phyloP scores from a whole-genome alignment of 2,329 filamentous ascomycete species.

The Aurifilum marmelostoma region DNA sequence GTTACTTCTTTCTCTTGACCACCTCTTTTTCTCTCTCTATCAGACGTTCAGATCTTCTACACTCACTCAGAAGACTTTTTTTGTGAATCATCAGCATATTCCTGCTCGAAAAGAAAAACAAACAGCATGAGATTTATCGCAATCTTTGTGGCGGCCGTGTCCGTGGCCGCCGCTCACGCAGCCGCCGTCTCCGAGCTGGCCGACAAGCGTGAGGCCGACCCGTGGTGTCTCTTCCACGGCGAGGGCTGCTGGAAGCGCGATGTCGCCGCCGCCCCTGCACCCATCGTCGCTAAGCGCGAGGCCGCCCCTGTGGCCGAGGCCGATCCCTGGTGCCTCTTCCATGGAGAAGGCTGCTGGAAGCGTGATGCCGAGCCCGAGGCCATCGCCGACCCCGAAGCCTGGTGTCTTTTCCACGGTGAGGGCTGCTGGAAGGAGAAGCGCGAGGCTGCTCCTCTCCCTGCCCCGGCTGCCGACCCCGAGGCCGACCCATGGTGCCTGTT shows the following conservation, averaged over 20 bases:
- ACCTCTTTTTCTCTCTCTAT: background rate
- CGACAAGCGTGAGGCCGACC: conserved; percentile 32
- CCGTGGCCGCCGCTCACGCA: conserved; percentile 34
- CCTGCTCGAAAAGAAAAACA: background rate
- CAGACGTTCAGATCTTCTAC: conserved; percentile 11
- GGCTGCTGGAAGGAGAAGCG: conserved; percentile 40
- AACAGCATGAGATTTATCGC: conserved; percentile 38
- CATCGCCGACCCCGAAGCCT: conserved; percentile 32
- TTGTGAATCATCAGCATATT: background rate
- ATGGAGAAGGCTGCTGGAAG: conserved; percentile 43
- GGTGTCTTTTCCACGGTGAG: conserved; percentile 40
- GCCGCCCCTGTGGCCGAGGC: conserved; percentile 25
- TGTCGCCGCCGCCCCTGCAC: conserved; percentile 39
- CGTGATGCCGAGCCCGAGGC: conserved; percentile 32
- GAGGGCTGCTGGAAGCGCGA: conserved; percentile 49
- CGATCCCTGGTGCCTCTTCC: conserved; percentile 29
- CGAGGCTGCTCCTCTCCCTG: conserved; percentile 17
- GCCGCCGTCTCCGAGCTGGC: conserved; percentile 33
- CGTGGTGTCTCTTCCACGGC: conserved; percentile 43
- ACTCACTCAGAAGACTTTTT: conserved; percentile 8
- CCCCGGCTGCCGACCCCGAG: conserved; percentile 27
- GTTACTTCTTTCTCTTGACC: conserved; percentile 6
- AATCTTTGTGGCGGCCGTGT: conserved; percentile 34
- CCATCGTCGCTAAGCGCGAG: conserved; percentile 17
- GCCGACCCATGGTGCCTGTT: conserved; percentile 23